Base-by-base conservation (phyloP, 2,329 filamentous ascomycete species). In the Phialophora chinensis region DNA sequence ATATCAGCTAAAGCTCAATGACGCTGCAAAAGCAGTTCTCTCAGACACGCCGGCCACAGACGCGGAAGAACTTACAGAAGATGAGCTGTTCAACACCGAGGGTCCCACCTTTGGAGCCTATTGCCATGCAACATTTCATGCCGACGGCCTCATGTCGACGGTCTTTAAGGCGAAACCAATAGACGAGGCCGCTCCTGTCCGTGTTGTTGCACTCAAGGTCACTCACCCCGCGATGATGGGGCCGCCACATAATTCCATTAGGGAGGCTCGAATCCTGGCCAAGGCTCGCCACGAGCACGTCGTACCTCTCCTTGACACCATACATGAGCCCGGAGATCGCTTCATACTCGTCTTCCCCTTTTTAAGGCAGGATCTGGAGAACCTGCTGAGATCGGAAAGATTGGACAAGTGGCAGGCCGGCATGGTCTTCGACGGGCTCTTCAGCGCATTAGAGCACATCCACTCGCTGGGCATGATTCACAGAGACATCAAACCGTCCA, bases 401-500 rank as follows among this genome's bases (percentile, higher is more conserved):
- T 42, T 73, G 25, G 75, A 75, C 42, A 74, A 77, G 56, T 54
- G 68, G 7, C 81, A 85, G 62, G 77, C 75, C 7, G 79, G 77
- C 58, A 75, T 78, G 12, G 80, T 87, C 82, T 77, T 95, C 84
- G 78, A 79, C 11, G 88, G 93, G 71, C 75, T 95, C 6, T 90
- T 97, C 74, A 77, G 79, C 3, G 93, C 87, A 6, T 84, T 99
- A 1, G 80, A 80, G 1, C 85, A 91, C 72, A 82, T 97, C 1
- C 95, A 99, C 76, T 72, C 77, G 7, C 80, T 87, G 27, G 90
- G 88, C 7, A 93, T 99, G 65, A 90, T 99, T 62, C 95, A 99
- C 77, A 89, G 95, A 64, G 95, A 99, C 75, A 82, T 99, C 75
- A 99, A 99, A 75, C 95, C 95, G 0, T 93, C 92, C 0, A 96